Percentiles rank a stretch among this genome's conserved stretches.
These are phyloP conservation scores for Lactifluus pinguis DNA, from an alignment of 768 basidiomycete species.

Conservation along the genomic window DNA sequence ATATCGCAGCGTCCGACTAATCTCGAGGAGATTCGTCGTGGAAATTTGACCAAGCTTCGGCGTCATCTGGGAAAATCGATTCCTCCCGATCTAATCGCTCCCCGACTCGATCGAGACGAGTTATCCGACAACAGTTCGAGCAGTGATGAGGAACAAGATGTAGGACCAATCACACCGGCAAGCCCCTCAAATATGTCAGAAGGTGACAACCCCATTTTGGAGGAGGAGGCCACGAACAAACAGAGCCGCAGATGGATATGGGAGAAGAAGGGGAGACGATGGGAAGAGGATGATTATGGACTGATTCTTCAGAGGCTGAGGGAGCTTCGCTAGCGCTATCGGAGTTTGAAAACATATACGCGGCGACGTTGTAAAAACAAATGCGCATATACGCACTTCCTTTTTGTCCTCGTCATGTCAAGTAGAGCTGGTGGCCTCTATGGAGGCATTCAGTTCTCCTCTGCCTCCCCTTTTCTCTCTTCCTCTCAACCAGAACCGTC, in stretches of 20 bases:
- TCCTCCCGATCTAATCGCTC: conserved; percentile 22
- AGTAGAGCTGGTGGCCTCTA: conserved; percentile 78
- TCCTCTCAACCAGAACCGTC: conserved; percentile 33
- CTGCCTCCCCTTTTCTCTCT: conserved; percentile 45
- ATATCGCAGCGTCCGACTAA: background rate
- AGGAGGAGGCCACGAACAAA: conserved; percentile 12
- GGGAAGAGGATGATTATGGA: conserved; percentile 30
- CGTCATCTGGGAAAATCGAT: conserved; percentile 29
- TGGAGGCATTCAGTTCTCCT: conserved; percentile 80
- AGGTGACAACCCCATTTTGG: background rate
- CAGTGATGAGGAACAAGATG: background rate
- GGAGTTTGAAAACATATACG: background rate
- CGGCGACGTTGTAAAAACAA: background rate
- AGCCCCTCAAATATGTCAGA: background rate
- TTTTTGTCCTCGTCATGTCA: conserved; percentile 40
- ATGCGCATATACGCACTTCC: background rate
- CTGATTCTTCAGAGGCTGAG: conserved; percentile 30
- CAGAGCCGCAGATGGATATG: conserved; percentile 32
- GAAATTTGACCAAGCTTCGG: conserved; percentile 23
- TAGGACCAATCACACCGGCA: background rate
- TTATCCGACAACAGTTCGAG: background rate
- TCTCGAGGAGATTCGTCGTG: background rate
- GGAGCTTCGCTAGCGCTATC: conserved; percentile 1
- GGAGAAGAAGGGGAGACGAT: conserved; percentile 32
- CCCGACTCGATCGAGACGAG: conserved; percentile 13